phyloP scores from a whole-genome alignment of 352 stramenopile genomes.

The Elongisporangium anandrum region DNA sequence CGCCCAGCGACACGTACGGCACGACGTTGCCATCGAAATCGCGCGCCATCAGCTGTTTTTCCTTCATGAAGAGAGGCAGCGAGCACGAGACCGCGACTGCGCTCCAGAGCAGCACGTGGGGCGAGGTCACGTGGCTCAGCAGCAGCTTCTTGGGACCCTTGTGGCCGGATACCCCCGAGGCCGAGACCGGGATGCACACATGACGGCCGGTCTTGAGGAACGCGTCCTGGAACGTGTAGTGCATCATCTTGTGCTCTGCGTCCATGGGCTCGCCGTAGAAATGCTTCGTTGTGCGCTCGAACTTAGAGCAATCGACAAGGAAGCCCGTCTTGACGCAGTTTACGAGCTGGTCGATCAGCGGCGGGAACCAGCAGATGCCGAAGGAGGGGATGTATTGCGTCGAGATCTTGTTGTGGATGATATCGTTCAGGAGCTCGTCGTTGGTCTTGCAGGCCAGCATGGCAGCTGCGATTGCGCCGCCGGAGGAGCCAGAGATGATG shows the following conservation, averaged over 20 bases:
- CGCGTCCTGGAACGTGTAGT: constrained; percentile 93
- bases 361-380: constrained; percentile 75
- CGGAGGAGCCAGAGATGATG: constrained; percentile 92
- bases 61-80: constrained; percentile 91
- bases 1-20: constrained; percentile 88
- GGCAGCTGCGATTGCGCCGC: constrained; percentile 87
- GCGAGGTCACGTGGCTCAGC: constrained; percentile 92
- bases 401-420: constrained; percentile 55
- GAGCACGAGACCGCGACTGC: constrained; percentile 90
- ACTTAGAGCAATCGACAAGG: constrained; percentile 82
- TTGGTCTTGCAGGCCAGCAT: constrained; percentile 84
- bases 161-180: constrained; percentile 84
- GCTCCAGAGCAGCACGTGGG: constrained; percentile 89
- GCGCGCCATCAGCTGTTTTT: constrained; percentile 73
- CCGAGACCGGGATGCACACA: constrained; percentile 93
- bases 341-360: constrained; percentile 78
- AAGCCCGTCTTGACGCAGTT: constrained; percentile 88
- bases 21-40: constrained; percentile 87
- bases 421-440: constrained; percentile 59
- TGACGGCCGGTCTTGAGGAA: constrained; percentile 90
- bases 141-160: constrained; percentile 80
- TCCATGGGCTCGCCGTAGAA: constrained; percentile 85
- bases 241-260: constrained; percentile 33
- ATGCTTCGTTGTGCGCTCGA: constrained; percentile 86
- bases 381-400: constrained; percentile 35